These are phyloP conservation scores for Nothopassalora personata DNA, from an alignment of 2,329 filamentous ascomycete genomes.

Conservation along the genomic window DNA sequence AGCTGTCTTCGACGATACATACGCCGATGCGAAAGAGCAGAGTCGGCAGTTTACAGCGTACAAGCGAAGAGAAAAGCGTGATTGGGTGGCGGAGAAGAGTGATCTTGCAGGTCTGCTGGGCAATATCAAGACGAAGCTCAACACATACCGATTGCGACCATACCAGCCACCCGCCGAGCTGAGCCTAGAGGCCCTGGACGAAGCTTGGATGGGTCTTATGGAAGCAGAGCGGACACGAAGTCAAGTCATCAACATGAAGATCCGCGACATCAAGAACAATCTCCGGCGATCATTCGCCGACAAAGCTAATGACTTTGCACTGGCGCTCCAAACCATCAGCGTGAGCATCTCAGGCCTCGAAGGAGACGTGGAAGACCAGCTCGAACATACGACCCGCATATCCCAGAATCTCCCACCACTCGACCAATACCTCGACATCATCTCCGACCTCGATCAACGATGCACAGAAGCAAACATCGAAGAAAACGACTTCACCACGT, in stretches of 20 bases:
- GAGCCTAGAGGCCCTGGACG: slow-evolving; percentile 73
- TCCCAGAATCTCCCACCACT: slow-evolving; percentile 81
- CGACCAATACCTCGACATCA: slow-evolving; percentile 85
- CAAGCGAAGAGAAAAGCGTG: slow-evolving; percentile 83
- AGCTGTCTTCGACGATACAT: slow-evolving; percentile 83
- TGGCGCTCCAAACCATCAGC: slow-evolving; percentile 91
- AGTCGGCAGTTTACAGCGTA: slow-evolving; percentile 76
- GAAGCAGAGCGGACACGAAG: slow-evolving; percentile 81
- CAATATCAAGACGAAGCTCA: slow-evolving; percentile 98
- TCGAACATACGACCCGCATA: slow-evolving; percentile 78
- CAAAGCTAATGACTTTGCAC: slow-evolving; percentile 96
- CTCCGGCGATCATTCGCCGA: slow-evolving; percentile 90
- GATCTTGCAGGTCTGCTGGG: slow-evolving; percentile 87
- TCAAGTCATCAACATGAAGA: slow-evolving; percentile 95
- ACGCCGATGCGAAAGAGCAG: slow-evolving; percentile 85
- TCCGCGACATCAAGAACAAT: slow-evolving; percentile 96
- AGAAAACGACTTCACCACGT: slow-evolving; percentile 99
- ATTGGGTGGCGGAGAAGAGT: slow-evolving; percentile 97
- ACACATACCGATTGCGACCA: slow-evolving; percentile 83
- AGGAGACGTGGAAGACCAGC: slow-evolving; percentile 91
- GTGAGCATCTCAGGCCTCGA: slow-evolving; percentile 94
- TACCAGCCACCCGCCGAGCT: slow-evolving; percentile 87
- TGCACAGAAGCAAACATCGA: slow-evolving; percentile 97
- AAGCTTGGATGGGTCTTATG: slow-evolving; percentile 73
- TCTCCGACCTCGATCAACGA: slow-evolving; percentile 77